Base-by-base conservation (phyloP, 23 red algal species). In the Gracilariopsis chorda region DNA sequence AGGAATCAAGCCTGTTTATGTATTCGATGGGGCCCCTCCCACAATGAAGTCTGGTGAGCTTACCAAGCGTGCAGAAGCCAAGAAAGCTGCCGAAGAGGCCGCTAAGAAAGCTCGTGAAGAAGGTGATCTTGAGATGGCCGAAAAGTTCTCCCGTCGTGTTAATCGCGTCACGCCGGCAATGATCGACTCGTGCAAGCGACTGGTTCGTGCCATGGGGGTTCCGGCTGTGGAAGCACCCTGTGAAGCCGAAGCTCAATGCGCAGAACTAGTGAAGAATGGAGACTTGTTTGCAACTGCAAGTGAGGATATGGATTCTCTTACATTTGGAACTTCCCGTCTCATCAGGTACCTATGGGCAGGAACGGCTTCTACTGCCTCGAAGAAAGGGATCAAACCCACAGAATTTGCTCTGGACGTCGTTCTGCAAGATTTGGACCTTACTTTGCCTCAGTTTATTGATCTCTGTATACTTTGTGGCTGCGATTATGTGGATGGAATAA, bases 211-310 rank as follows among this genome's bases (percentile, higher is more conserved):
- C 19, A 96, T 99, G 97, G 97, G 97, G 28, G 86, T 99, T 14
- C 97, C 97, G 1, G 90, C 94, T 43, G 88, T 99, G 8, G 97
- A 96, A 52, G 97, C 97, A 16, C 97, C 97, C 0, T 92, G 93
- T 81, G 97, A 99, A 82, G 97, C 97, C 21, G 97, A 99, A 78
- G 97, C 97, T 3, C 97, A 99, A 80, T 99, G 97, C 55, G 97
- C 93, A 19, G 92, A 77, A 76, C 53, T 99, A 32, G 77, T 86
- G 13, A 95, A 93, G 56, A 74, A 84, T 20, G 93, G 82, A 51
- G 35, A 91, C 12, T 82, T 92, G 4, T 99, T 94, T 60, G 97
- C 97, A 3, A 99, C 88, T 13, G 97, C 93, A 34, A 88, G 78
- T 6, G 97, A 99, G 36, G 97, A 99, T 88, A 99, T 99, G 97